Evolutionary conservation across 495 filamentous ascomycete species (phyloP).

Genomic region (Penicillium paradoxum): DNA sequence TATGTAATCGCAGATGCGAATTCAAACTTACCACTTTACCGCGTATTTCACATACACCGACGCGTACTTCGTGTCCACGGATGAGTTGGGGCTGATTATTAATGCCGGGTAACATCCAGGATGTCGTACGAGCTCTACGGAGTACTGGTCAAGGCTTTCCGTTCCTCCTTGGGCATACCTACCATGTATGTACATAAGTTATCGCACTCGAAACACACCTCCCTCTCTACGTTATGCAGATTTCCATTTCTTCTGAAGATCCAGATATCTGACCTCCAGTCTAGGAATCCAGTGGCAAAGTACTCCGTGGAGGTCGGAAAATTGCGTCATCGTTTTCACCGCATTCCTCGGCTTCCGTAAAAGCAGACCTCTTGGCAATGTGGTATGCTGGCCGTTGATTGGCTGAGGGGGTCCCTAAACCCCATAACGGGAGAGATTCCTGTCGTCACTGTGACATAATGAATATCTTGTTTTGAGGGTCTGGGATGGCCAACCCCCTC

Average conservation of each 20-base stretch:
- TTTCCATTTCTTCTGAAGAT: background rate
- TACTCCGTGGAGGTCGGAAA: background rate
- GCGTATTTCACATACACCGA: background rate
- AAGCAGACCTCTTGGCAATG: slow-evolving; percentile 1
- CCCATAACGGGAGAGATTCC: slow-evolving; percentile 17
- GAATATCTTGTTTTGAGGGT: background rate
- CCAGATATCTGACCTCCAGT: background rate
- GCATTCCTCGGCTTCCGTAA: slow-evolving; percentile 4
- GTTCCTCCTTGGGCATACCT: too few species aligned
- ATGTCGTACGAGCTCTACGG: background rate
- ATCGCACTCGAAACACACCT: too few species aligned
- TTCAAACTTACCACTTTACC: background rate
- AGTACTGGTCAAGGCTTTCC: too few species aligned
- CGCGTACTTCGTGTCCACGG: background rate
- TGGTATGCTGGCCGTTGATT: slow-evolving; percentile 23
- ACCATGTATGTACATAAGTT: too few species aligned
- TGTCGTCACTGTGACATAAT: slow-evolving; percentile 33
- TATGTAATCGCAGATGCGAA: background rate
- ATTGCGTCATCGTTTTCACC: slow-evolving; percentile 16
- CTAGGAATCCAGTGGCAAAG: background rate
- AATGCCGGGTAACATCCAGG: background rate
- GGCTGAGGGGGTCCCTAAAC: slow-evolving; percentile 1
- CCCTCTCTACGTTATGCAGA: too few species aligned
- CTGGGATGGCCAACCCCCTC: background rate
- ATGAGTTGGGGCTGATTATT: background rate